A percentile compares a stretch with the other conserved stretches of the same genome.
These are phyloP conservation scores for Arthrinium phaeospermum DNA, from an alignment of 2,329 filamentous ascomycete species.

Conservation along the genomic window DNA sequence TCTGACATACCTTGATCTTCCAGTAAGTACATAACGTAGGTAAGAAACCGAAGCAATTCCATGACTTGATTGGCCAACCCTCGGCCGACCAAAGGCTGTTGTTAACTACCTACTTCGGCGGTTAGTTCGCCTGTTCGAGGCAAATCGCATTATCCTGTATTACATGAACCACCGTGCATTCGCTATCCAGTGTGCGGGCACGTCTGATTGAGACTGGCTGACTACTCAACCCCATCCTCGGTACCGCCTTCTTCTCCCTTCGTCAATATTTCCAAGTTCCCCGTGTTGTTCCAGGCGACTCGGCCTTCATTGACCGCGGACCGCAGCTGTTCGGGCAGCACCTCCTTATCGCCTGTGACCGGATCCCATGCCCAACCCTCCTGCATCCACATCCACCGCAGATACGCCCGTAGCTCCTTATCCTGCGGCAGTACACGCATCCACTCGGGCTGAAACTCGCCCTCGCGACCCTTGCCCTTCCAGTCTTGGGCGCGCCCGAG, in stretches of 20 bases:
- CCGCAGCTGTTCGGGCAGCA: conserved; percentile 59
- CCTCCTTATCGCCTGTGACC: conserved; percentile 66
- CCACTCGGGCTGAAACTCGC: conserved; percentile 83
- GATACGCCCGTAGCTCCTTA: conserved; percentile 86
- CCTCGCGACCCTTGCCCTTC: conserved; percentile 60
- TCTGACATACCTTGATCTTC: neutral
- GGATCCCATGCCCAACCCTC: conserved; percentile 86
- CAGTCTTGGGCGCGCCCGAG: conserved; percentile 70
- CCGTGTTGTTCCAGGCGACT: conserved; percentile 60
- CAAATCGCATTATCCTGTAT: neutral
- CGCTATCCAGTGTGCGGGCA: neutral
- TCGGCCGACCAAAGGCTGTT: neutral
- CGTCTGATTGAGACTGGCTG: neutral
- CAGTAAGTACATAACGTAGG: neutral
- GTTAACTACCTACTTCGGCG: neutral
- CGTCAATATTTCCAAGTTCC: conserved; percentile 50
- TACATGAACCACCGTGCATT: neutral
- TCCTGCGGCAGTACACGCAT: conserved; percentile 76
- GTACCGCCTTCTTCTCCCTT: neutral
- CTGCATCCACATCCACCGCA: conserved; percentile 91
- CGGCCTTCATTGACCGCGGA: conserved; percentile 62
- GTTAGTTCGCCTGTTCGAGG: neutral
- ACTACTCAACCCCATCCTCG: neutral
- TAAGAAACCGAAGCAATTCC: neutral
- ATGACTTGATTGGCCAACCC: neutral